Conservation (phyloP, 2,329 filamentous ascomycete genomes). For the Alternaria sp. region DNA sequence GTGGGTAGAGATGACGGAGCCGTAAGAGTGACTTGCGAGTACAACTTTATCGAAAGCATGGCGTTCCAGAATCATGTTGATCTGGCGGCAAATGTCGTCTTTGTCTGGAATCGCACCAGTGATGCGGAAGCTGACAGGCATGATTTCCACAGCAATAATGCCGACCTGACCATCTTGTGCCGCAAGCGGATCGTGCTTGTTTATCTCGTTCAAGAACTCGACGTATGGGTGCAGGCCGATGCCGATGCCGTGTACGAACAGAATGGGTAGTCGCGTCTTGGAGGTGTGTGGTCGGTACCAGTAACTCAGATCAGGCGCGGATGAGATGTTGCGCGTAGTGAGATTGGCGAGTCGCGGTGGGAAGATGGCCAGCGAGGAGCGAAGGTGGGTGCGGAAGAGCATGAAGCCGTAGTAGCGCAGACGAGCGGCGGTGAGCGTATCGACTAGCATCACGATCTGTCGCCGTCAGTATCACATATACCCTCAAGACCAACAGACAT, state of each 20-base stretch:
- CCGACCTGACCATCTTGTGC: conserved; percentile 59
- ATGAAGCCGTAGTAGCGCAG: conserved; percentile 60
- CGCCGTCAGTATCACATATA: conserved; percentile 1
- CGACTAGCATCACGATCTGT: conserved; percentile 60
- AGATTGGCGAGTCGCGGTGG: conserved; percentile 64
- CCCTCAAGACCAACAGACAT: conserved; percentile 30
- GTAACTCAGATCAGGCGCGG: conserved; percentile 63
- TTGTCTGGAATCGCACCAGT: conserved; percentile 60
- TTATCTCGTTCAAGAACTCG: conserved; percentile 62
- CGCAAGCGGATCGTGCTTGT: conserved; percentile 37
- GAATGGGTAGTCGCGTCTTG: conserved; percentile 62
- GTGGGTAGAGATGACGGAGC: conserved; percentile 67
- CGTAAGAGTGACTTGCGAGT: conserved; percentile 67
- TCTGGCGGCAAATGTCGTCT: conserved; percentile 62
- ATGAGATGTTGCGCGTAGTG: conserved; percentile 56
- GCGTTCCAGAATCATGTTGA: conserved; percentile 62
- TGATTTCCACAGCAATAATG: conserved; percentile 69
- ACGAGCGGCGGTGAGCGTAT: conserved; percentile 49
- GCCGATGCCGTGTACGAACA: conserved; percentile 76
- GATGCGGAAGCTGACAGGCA: conserved; percentile 69
- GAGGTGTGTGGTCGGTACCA: conserved; percentile 71
- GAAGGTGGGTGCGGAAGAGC: conserved; percentile 56
- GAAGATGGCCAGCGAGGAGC: conserved; percentile 59
- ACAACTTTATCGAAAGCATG: conserved; percentile 66
- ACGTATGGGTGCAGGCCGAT: conserved; percentile 70